phyloP scores from a whole-genome alignment of 1,284 basidiomycete genomes.

The Fomes fomentarius region DNA sequence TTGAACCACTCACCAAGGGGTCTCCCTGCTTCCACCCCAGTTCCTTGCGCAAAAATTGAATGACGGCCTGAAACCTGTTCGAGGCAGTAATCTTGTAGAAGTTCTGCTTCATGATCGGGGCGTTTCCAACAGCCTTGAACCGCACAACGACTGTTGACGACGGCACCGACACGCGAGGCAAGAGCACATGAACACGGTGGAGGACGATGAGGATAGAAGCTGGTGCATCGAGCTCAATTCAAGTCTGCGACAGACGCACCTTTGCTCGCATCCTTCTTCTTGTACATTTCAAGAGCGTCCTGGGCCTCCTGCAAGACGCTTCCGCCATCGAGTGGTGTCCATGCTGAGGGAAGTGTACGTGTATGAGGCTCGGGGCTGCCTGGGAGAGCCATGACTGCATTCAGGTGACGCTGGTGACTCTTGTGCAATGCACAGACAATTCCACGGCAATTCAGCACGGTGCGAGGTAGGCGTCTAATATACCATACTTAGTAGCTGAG shows the following conservation, averaged over 20 bases:
- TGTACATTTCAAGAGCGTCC: no score
- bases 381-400: slow-evolving; percentile 23
- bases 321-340: slow-evolving; percentile 46
- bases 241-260: slow-evolving; percentile 46
- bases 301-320: slow-evolving; percentile 56
- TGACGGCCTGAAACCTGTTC: slow-evolving; percentile 95
- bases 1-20: slow-evolving; percentile 81
- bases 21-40: slow-evolving; percentile 88
- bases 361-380: slow-evolving; percentile 49
- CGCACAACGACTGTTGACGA: slow-evolving; percentile 90
- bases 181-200: background rate
- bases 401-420: no score
- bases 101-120: slow-evolving; percentile 98
- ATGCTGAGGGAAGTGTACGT: slow-evolving; percentile 44
- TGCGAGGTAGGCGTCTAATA: no score
- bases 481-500: no score
- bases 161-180: background rate
- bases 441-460: no score
- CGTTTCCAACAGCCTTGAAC: slow-evolving; percentile 98
- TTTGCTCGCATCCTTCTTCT: slow-evolving; percentile 83
- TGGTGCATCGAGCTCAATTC: background rate
- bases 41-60: slow-evolving; percentile 91
- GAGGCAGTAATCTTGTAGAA: slow-evolving; percentile 97
- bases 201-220: background rate
- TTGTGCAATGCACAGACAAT: no score